A percentile compares a stretch with the other conserved stretches of the same genome.
Conservation (phyloP, 2,329 filamentous ascomycete species). For the Xylaria sp. region DNA sequence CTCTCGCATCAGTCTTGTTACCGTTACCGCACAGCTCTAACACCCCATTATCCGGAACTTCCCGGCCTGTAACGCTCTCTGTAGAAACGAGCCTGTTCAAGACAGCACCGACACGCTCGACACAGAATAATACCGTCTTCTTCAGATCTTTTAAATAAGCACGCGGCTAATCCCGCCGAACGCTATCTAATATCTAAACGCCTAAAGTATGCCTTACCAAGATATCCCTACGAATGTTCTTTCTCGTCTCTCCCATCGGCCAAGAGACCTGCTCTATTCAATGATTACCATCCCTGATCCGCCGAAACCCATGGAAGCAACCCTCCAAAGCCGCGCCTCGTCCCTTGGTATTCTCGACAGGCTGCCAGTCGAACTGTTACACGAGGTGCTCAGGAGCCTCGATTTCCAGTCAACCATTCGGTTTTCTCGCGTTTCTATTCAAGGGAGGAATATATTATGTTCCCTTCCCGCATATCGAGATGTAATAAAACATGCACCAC, state of each 20-base stretch:
- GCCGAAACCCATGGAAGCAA: conserved; percentile 23
- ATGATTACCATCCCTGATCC: conserved; percentile 28
- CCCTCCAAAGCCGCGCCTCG: conserved; percentile 17
- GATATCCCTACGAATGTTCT: conserved; percentile 18
- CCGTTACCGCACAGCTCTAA: conserved; percentile 7
- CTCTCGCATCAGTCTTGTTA: conserved; percentile 4
- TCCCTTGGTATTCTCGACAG: conserved; percentile 30
- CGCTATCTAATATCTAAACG: conserved; percentile 18
- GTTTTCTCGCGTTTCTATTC: conserved; percentile 26
- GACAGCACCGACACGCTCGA: conserved; percentile 9
- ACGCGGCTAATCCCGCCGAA: conserved; percentile 10
- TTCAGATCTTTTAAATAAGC: neutral
- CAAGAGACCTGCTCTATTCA: conserved; percentile 27
- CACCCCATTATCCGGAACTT: conserved; percentile 1
- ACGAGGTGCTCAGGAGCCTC: conserved; percentile 19
- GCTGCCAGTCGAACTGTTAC: conserved; percentile 25
- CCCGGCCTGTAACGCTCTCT: neutral
- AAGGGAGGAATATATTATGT: conserved; percentile 20
- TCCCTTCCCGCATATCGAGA: conserved; percentile 26
- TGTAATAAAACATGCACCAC: conserved; percentile 24
- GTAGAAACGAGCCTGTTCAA: neutral
- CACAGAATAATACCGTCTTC: conserved; percentile 9
- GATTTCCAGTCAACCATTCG: conserved; percentile 22
- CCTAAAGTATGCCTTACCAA: conserved; percentile 25
- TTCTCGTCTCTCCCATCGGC: conserved; percentile 29